Evolutionary conservation across 2,329 filamentous ascomycete genomes (phyloP).

Genomic region (Aspergillus transmontanensis): DNA sequence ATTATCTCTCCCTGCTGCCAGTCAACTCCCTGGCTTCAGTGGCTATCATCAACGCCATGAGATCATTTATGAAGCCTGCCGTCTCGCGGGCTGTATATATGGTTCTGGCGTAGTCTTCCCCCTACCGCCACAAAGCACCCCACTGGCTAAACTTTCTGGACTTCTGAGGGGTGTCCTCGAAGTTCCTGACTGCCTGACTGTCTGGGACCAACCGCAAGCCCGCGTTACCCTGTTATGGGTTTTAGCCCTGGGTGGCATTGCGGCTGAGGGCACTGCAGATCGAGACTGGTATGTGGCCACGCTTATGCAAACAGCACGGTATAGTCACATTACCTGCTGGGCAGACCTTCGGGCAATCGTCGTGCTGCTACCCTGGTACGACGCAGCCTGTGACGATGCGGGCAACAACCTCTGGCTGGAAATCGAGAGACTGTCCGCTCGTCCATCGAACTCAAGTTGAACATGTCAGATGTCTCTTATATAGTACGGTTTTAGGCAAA

Average conservation of each 20-base stretch:
- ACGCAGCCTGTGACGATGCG: slow-evolving; percentile 36
- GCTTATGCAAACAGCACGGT: slow-evolving; percentile 24
- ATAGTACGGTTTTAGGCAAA: neutral
- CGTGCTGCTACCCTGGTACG: slow-evolving; percentile 37
- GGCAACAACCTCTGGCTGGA: slow-evolving; percentile 34
- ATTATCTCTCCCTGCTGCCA: slow-evolving; percentile 32
- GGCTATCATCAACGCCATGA: slow-evolving; percentile 22
- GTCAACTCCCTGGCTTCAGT: slow-evolving; percentile 21
- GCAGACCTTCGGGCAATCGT: slow-evolving; percentile 27
- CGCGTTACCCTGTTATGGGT: slow-evolving; percentile 39
- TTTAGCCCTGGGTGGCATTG: slow-evolving; percentile 41
- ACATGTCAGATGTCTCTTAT: neutral
- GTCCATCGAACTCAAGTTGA: neutral
- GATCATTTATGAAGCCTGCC: slow-evolving; percentile 38
- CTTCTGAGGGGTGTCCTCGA: slow-evolving; percentile 30
- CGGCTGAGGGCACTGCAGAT: slow-evolving; percentile 32
- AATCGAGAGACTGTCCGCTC: slow-evolving; percentile 10
- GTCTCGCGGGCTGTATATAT: slow-evolving; percentile 40
- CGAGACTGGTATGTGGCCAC: slow-evolving; percentile 37
- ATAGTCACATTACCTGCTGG: slow-evolving; percentile 29
- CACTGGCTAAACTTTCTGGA: slow-evolving; percentile 32
- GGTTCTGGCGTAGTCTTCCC: slow-evolving; percentile 44
- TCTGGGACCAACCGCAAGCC: slow-evolving; percentile 31
- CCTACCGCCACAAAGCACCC: slow-evolving; percentile 40
- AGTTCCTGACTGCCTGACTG: slow-evolving; percentile 18